Evolutionary conservation across 495 filamentous ascomycete species (phyloP).

Genomic region (Jackrogersella multiformis): DNA sequence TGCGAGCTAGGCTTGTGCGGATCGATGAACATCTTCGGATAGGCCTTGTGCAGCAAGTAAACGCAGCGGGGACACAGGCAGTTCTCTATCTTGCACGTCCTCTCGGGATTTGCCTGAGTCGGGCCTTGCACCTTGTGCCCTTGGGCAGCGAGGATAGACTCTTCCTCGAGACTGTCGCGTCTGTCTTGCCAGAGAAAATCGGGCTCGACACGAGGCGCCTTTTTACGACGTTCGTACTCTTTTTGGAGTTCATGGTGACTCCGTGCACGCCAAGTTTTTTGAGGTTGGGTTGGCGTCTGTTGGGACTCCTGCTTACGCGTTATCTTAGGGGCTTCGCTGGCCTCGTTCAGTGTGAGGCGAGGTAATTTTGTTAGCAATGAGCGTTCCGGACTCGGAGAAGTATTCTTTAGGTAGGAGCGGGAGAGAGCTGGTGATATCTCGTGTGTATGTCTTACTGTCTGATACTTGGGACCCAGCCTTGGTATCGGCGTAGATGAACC

Average conservation of each 20-base stretch:
- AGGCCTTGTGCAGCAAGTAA: not conserved
- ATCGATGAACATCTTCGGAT: not conserved
- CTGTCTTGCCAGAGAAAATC: constrained; percentile 5
- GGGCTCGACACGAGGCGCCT: not conserved
- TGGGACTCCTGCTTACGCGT: not conserved
- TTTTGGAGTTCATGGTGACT: not conserved
- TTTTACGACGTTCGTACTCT: not conserved
- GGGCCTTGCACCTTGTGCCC: constrained; percentile 1
- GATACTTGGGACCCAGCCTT: too few species aligned
- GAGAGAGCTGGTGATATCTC: too few species aligned
- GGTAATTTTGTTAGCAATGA: too few species aligned
- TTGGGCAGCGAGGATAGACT: constrained; percentile 12
- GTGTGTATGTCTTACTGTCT: too few species aligned
- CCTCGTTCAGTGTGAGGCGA: not conserved
- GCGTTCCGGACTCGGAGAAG: too few species aligned
- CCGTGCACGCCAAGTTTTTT: not conserved
- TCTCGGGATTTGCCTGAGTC: not conserved
- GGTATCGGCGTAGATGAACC: too few species aligned
- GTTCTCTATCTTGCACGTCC: not conserved
- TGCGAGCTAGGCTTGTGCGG: not conserved
- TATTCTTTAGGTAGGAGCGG: too few species aligned
- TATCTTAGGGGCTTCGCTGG: not conserved
- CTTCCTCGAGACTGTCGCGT: constrained; percentile 15
- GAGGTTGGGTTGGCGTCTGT: not conserved
- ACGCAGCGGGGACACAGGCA: not conserved